Base-by-base conservation (phyloP, 1,284 basidiomycete species). In the Pulveroboletus sp. region DNA sequence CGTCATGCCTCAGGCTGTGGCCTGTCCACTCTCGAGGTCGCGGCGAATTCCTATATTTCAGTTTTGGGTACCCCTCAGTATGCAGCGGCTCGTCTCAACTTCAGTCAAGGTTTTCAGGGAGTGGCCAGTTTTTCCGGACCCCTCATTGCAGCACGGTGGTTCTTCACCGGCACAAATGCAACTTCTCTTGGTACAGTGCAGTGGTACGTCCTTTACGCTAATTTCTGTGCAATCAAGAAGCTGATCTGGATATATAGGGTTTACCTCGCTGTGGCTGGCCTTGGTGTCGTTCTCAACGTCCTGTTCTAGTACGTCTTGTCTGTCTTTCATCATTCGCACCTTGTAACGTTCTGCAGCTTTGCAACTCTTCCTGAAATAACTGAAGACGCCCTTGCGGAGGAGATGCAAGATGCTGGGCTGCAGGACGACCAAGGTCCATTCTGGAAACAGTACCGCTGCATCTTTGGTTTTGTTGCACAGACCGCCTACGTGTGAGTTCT, bases 41-140 rank as follows among this genome's bases (percentile, higher is more conserved):
- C 86, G 1, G 91, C 91, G 56, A 92, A 92, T 75, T 89, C 86
- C 18, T 93, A 93, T 75, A 87, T 93, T 58, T 75, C 89, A 8
- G 82, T 86, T 22, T 75, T 89, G 50, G 87, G 87, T 38, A 77
- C 79, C 8, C 82, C 86, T 25, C 83, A 84, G 64, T 84, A 87
- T 67, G 90, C 91, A 48, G 87, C 89, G 11, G 86, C 88, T 68
- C 82, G 91, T 43, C 79, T 94, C 36, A 91, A 92, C 68, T 88
- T 92, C 68, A 89, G 87, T 51, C 91, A 93, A 74, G 86, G 87
- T 2, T 92, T 90, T 76, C 89, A 92, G 71, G 89, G 91, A 45
- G 77, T 93, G 38, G 90, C 89, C 0, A 84, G 85, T 1, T 91
- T 93, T 66, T 79, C 87, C 24, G 91, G 91, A 1, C 91, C 91